These are phyloP conservation scores for Haberlea rhodopensis DNA, from an alignment of 257 asterid genomes.

Conservation along the genomic window DNA sequence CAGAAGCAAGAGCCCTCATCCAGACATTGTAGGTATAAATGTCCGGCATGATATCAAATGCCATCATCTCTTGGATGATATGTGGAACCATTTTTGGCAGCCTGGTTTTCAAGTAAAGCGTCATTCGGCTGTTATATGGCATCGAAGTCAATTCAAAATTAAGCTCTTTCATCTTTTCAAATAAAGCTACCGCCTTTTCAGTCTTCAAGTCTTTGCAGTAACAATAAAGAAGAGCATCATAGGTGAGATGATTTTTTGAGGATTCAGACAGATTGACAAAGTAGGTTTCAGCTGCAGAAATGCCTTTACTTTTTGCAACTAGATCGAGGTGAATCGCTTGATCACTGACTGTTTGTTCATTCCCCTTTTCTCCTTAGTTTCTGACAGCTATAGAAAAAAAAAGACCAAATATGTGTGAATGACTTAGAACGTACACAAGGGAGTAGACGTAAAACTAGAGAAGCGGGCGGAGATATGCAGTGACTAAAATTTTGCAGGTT, in stretches of 20 bases:
- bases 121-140: constrained; percentile 90
- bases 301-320: constrained; percentile 66
- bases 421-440: neutral
- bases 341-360: constrained; percentile 83
- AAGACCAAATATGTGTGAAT: neutral
- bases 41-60: constrained; percentile 61
- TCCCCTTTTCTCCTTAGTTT: constrained; percentile 74
- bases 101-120: constrained; percentile 60
- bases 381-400: constrained; percentile 62
- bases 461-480: neutral
- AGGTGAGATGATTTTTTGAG: constrained; percentile 67
- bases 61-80: constrained; percentile 84
- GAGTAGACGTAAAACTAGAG: neutral
- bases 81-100: constrained; percentile 56
- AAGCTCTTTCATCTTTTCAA: constrained; percentile 88
- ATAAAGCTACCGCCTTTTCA: constrained; percentile 61
- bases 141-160: constrained; percentile 63
- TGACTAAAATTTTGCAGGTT: neutral
- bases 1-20: constrained; percentile 96
- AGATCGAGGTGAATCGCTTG: constrained; percentile 90
- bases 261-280: constrained; percentile 69
- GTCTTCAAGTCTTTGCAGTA: constrained; percentile 78
- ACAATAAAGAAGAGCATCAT: constrained; percentile 85
- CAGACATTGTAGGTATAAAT: constrained; percentile 76
- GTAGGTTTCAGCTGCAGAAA: constrained; percentile 72